Evolutionary conservation across 75 land plant species (phyloP).

Genomic region (Pinus albicaulis): DNA sequence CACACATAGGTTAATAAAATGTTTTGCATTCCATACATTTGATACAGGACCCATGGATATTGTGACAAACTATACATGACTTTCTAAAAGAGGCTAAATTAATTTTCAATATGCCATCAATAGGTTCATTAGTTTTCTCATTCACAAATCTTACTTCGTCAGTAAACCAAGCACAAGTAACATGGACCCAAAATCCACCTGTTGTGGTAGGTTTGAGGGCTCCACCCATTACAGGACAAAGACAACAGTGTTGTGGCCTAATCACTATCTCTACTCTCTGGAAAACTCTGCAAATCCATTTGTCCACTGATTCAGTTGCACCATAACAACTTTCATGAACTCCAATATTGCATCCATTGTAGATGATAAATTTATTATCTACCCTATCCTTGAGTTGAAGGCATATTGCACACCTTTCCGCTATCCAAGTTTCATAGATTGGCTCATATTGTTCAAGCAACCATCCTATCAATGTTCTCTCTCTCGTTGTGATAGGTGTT

Average conservation of each 20-base stretch:
- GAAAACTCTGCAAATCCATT: slow-evolving; percentile 93
- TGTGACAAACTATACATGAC: slow-evolving; percentile 76
- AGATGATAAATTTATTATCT: slow-evolving; percentile 88
- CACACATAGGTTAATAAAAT: slow-evolving; percentile 90
- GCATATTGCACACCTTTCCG: slow-evolving; percentile 91
- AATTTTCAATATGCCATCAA: slow-evolving; percentile 75
- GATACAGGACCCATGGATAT: slow-evolving; percentile 87
- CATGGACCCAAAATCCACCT: slow-evolving; percentile 82
- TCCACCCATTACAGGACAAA: slow-evolving; percentile 97
- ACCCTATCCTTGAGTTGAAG: slow-evolving; percentile 84
- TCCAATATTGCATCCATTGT: slow-evolving; percentile 93
- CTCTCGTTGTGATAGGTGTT: slow-evolving; percentile 23
- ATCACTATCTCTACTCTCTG: slow-evolving; percentile 52
- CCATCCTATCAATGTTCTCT: slow-evolving; percentile 48
- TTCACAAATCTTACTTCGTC: slow-evolving; percentile 68
- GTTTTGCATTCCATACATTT: slow-evolving; percentile 74
- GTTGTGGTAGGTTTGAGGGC: slow-evolving; percentile 87
- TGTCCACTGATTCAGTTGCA: slow-evolving; percentile 45
- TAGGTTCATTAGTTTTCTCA: slow-evolving; percentile 85
- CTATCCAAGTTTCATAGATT: slow-evolving; percentile 67
- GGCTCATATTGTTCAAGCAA: slow-evolving; percentile 61
- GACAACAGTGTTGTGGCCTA: slow-evolving; percentile 77
- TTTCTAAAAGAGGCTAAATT: slow-evolving; percentile 57
- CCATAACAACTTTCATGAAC: slow-evolving; percentile 99
- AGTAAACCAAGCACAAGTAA: slow-evolving; percentile 92